These are phyloP conservation scores for Parachaetomium inaequale DNA, from an alignment of 495 filamentous ascomycete genomes.

Conservation along the genomic window DNA sequence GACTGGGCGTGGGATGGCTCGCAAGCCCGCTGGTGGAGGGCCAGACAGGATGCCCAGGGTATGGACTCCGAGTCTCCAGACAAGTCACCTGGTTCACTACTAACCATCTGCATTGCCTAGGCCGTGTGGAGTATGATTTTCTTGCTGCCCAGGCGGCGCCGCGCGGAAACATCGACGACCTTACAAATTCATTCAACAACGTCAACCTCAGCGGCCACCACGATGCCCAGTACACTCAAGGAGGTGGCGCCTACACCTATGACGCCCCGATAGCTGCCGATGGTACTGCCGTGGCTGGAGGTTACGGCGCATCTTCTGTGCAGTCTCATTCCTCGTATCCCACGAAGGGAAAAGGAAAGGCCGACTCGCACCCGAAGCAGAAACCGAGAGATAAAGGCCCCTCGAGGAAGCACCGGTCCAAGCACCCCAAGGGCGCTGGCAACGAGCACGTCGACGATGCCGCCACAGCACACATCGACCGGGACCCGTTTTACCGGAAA, in stretches of 20 bases:
- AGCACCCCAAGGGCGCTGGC: neutral
- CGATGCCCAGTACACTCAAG: constrained; percentile 2
- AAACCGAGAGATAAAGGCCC: constrained; percentile 12
- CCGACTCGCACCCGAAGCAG: neutral
- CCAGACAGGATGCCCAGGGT: constrained; percentile 17
- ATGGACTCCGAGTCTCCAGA: neutral
- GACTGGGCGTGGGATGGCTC: constrained; percentile 15
- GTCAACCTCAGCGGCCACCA: constrained; percentile 10
- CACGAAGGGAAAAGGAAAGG: constrained; percentile 10
- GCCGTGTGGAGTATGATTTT: constrained; percentile 14
- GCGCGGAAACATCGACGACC: constrained; percentile 12
- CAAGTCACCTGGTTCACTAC: neutral
- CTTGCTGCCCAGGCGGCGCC: constrained; percentile 1
- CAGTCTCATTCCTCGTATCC: neutral
- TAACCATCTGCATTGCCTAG: constrained; percentile 9
- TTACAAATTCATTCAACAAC: constrained; percentile 5
- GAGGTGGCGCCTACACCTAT: constrained; percentile 13
- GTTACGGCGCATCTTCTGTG: neutral
- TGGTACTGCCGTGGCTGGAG: neutral
- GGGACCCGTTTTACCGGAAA: constrained; percentile 6
- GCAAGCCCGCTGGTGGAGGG: constrained; percentile 5
- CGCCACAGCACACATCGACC: neutral
- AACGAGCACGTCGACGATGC: neutral
- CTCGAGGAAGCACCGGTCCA: constrained; percentile 5
- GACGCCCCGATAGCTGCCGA: neutral